Percentiles rank a stretch among this genome's conserved stretches.
Evolutionary conservation across 1,284 basidiomycete genomes (phyloP).

Genomic region (Cystobasidium slooffiae): DNA sequence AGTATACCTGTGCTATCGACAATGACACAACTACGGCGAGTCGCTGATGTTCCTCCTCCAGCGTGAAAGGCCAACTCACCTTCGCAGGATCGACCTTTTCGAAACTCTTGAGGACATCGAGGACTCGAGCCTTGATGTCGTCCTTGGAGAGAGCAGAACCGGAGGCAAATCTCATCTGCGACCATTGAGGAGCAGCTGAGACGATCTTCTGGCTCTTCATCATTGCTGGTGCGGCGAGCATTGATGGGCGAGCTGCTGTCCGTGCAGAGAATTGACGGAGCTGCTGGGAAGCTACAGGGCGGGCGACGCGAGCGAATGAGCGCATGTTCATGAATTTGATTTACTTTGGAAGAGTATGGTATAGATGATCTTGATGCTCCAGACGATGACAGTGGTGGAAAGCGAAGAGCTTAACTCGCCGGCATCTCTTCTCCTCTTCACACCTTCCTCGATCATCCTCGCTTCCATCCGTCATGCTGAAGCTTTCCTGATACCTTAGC

Average conservation of each 20-base stretch:
- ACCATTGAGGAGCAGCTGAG: conserved; percentile 12
- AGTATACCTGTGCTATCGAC: no score
- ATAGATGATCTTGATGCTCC: neutral
- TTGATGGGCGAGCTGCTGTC: conserved; percentile 30
- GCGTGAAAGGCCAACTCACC: conserved; percentile 61
- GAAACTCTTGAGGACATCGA: conserved; percentile 89
- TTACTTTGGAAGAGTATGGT: neutral
- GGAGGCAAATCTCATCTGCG: conserved; percentile 38
- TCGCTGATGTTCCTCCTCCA: neutral
- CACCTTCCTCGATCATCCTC: neutral
- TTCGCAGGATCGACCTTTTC: conserved; percentile 90
- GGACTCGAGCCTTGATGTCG: conserved; percentile 67
- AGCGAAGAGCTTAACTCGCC: neutral
- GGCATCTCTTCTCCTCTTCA: neutral
- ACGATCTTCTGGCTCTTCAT: neutral
- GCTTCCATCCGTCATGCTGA: no score
- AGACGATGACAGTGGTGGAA: neutral
- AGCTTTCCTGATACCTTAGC: no score
- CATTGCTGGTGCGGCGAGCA: neutral
- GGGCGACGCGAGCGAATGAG: conserved; percentile 35
- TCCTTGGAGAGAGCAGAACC: conserved; percentile 20
- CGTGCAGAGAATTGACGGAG: conserved; percentile 28
- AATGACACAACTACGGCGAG: no score
- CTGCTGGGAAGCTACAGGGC: conserved; percentile 25
- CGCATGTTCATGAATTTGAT: conserved; percentile 5